Evolutionary conservation across 768 basidiomycete genomes (phyloP).

Genomic region (Pulveroboletus ravenelii): DNA sequence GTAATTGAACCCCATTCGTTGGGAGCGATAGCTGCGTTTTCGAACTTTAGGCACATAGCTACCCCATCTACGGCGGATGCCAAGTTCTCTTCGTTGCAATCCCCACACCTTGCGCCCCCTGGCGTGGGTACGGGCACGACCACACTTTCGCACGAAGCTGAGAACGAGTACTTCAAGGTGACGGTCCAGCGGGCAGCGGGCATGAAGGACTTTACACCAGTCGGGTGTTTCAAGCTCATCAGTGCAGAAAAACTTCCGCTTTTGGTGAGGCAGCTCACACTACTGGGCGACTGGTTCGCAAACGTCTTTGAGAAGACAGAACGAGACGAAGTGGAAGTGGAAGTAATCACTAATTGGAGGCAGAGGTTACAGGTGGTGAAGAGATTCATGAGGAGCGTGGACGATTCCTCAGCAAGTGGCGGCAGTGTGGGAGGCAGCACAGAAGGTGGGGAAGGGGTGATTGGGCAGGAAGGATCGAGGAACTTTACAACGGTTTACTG

Average conservation of each 20-base stretch:
- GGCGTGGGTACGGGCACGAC: constrained; percentile 7
- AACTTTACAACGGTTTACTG: constrained; percentile 57
- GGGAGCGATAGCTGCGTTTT: constrained; percentile 80
- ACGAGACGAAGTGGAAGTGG: constrained; percentile 62
- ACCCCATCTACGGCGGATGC: constrained; percentile 5
- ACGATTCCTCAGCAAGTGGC: constrained; percentile 17
- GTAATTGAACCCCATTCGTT: constrained; percentile 91
- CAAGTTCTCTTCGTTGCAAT: constrained; percentile 17
- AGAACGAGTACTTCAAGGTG: constrained; percentile 95
- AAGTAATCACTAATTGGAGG: constrained; percentile 89
- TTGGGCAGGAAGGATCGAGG: constrained; percentile 47
- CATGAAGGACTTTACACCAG: constrained; percentile 91
- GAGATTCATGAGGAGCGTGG: constrained; percentile 44
- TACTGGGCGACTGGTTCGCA: constrained; percentile 88
- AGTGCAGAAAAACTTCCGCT: constrained; percentile 82
- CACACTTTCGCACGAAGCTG: constrained; percentile 46
- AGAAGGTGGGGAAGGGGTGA: constrained; percentile 38
- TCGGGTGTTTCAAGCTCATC: constrained; percentile 92
- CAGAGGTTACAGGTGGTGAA: constrained; percentile 74
- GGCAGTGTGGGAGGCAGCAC: constrained; percentile 15
- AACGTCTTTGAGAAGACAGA: constrained; percentile 75
- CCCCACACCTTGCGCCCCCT: constrained; percentile 15
- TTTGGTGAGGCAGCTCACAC: constrained; percentile 83
- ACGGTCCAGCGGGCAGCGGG: constrained; percentile 82
- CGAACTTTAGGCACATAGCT: constrained; percentile 43